Evolutionary conservation across 495 filamentous ascomycete species (phyloP).

Genomic region (Schizothecium vesticola): DNA sequence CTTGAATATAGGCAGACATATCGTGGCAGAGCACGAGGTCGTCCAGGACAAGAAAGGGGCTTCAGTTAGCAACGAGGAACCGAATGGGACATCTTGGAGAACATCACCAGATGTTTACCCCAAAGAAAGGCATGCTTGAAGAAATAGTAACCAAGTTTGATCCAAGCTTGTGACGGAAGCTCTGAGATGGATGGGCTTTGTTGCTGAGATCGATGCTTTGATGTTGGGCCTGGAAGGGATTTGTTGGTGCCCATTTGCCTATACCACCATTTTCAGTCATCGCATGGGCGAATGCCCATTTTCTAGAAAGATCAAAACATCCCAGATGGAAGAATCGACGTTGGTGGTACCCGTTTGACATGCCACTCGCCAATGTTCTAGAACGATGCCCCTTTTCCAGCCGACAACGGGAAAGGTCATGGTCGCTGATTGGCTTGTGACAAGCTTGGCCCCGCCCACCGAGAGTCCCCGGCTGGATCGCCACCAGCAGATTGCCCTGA

Average conservation of each 20-base stretch:
- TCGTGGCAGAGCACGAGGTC: background rate
- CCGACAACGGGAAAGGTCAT: background rate
- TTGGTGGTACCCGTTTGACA: constrained; percentile 4
- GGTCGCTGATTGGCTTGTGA: background rate
- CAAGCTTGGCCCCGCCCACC: background rate
- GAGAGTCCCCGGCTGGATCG: background rate
- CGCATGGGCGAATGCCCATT: background rate
- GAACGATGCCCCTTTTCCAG: constrained; percentile 14
- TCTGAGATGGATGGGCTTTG: background rate
- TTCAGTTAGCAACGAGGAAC: background rate
- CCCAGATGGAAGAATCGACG: background rate
- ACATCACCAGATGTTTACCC: background rate
- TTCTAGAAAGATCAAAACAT: background rate
- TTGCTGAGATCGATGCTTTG: background rate
- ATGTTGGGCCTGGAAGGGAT: background rate
- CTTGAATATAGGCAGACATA: background rate
- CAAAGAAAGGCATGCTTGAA: background rate
- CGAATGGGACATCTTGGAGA: background rate
- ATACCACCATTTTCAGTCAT: background rate
- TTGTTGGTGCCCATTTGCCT: background rate
- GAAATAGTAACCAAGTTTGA: background rate
- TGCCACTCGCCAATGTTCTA: constrained; percentile 14
- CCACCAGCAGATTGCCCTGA: background rate
- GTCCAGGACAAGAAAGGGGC: background rate
- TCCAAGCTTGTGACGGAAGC: background rate